Conservation (phyloP, 257 asterid genomes). For the Przewalskia tangutica region DNA sequence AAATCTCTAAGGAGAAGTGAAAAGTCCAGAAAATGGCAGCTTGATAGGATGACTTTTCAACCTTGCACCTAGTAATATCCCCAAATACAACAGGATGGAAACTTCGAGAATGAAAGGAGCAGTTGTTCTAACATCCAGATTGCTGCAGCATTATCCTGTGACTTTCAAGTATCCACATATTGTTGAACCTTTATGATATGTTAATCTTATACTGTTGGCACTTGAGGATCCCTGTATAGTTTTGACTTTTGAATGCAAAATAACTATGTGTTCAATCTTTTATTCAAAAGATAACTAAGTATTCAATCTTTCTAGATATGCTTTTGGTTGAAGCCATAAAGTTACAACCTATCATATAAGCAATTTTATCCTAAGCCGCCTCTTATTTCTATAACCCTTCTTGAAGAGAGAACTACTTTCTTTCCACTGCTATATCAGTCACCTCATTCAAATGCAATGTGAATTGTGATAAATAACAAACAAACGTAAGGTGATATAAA, state of each 20-base stretch:
- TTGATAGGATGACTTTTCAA: neutral
- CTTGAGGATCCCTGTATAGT: neutral
- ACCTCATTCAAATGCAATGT: neutral
- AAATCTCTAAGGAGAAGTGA: neutral
- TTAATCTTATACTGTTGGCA: neutral
- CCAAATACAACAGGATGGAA: neutral
- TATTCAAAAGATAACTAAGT: neutral
- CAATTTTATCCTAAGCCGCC: neutral
- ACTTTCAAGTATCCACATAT: neutral
- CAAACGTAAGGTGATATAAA: neutral
- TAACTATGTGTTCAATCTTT: neutral
- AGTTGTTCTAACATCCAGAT: neutral
- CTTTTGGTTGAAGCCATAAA: too few relatives aligned
- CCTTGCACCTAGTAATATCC: neutral
- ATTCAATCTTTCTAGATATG: neutral
- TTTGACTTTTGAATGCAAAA: neutral
- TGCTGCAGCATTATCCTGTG: neutral
- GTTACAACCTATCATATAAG: neutral
- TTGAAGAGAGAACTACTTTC: neutral
- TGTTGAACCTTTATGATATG: neutral
- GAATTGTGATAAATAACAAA: neutral
- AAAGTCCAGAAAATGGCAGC: neutral
- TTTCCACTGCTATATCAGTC: neutral
- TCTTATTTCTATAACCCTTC: neutral
- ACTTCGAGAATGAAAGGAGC: neutral